Base-by-base conservation (phyloP, 495 filamentous ascomycete genomes). In the Poronia punctata region DNA sequence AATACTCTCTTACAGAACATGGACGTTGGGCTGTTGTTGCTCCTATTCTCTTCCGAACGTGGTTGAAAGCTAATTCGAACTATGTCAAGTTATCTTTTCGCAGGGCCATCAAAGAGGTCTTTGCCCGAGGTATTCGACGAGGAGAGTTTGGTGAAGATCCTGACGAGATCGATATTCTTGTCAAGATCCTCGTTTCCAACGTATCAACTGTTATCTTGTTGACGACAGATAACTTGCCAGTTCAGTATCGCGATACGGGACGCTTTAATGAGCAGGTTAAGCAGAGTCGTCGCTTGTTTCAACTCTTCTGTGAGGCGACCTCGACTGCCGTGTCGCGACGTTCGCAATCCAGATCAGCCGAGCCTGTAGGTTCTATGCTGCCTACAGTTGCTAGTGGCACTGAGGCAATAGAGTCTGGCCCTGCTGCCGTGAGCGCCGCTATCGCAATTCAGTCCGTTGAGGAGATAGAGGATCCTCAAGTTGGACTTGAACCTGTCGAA, bases 381-480 rank as follows among this genome's bases (percentile, higher is more conserved):
- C 33, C 33, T 18, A 36, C 33, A 6, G 33, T 36, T 36, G 33
- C 37, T 39, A 26, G 37, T 29, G 37, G 37, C 23, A 39, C 24
- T 15, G 16, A 8, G n/a, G 37, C 2, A 10, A 18, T 29, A 2
- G 33, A 21, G 10, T 29, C 37, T 28, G 23, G 15, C 7, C 24
- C 37, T 19, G 16, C 11, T 5, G 25, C 23, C 4, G 37, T 29
- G 3, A 39, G 22, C 8, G 24, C 12, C 2, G 23, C 37, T 1
- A 15, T 39, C n/a, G 37, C 11, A 4, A 2, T 19, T 2, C 24
- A 39, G 6, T 15, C 9, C 10, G 18, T 14, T 5, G 37, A 26
- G 22, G 37, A 39, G 3, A 39, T 39, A 15, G 14, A 28, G 14
- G 37, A 27, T 20, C 22, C 22, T 26, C 37, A 18, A 8, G 3